Percentiles rank a stretch among this genome's conserved stretches.
Evolutionary conservation across 352 stramenopile genomes (phyloP).

Genomic region (Phytophthora nicotianae): DNA sequence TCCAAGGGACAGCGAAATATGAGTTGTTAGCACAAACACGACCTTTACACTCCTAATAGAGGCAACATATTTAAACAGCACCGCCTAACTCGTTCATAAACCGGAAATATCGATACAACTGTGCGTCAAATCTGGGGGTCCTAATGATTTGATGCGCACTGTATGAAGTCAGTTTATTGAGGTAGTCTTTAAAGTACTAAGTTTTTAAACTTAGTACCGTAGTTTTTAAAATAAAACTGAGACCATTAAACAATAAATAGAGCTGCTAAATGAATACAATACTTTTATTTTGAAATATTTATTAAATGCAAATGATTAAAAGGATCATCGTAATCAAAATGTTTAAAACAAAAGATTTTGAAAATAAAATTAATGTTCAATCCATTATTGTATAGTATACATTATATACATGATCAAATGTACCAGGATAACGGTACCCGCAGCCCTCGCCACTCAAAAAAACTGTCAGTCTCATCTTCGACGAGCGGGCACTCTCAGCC

Average conservation of each 20-base stretch:
- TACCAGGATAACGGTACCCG: conserved; percentile 8
- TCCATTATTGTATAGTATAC: no score
- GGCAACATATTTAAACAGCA: conserved; percentile 4
- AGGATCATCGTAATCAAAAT: no score
- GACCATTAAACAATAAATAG: no score
- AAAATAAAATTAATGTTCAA: no score
- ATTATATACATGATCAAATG: not conserved
- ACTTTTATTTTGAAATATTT: no score
- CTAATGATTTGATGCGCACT: not conserved
- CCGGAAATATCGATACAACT: not conserved
- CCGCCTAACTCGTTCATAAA: not conserved
- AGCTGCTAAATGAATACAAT: no score
- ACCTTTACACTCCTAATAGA: not conserved
- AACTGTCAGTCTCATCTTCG: conserved; percentile 5
- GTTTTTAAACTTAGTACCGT: no score
- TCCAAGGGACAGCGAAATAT: not conserved
- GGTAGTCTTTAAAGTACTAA: no score
- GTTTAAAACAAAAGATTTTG: no score
- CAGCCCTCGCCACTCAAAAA: conserved; percentile 21
- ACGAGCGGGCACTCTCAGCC: conserved; percentile 10
- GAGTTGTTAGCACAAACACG: conserved; percentile 1
- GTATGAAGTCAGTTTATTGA: no score
- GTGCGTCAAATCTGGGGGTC: not conserved
- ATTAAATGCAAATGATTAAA: no score
- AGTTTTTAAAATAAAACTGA: no score